phyloP scores from a whole-genome alignment of 2,329 filamentous ascomycete species.

The Paraphaeosphaeria sporulosa region DNA sequence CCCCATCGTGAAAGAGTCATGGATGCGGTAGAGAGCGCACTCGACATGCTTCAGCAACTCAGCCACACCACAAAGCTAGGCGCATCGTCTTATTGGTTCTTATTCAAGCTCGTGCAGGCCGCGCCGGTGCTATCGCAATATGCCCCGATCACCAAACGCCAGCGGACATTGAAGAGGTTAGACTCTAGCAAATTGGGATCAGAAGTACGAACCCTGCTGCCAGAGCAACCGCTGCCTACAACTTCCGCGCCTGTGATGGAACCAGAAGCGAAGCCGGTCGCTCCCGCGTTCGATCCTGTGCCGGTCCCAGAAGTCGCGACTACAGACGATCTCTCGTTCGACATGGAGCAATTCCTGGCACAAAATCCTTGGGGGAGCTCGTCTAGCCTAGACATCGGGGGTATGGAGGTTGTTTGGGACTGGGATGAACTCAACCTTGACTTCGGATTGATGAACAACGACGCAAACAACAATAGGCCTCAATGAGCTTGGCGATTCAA shows the following conservation, averaged over 20 bases:
- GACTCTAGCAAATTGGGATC: constrained; percentile 1
- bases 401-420: constrained; percentile 44
- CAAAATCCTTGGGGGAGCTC: constrained; percentile 34
- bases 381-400: constrained; percentile 33
- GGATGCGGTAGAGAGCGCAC: constrained; percentile 46
- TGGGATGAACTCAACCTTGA: constrained; percentile 41
- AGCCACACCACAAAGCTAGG: constrained; percentile 39
- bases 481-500: not conserved
- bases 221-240: not conserved
- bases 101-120: constrained; percentile 40
- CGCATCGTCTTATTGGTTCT: constrained; percentile 39
- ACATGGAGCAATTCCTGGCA: constrained; percentile 39
- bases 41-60: constrained; percentile 41
- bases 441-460: not conserved
- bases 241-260: not conserved
- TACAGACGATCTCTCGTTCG: constrained; percentile 33
- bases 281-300: constrained; percentile 9
- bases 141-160: constrained; percentile 26
- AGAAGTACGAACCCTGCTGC: not conserved
- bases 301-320: constrained; percentile 13
- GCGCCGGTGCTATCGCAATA: constrained; percentile 32
- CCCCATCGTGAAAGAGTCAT: constrained; percentile 53
- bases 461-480: not conserved
- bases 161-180: constrained; percentile 16
- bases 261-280: not conserved